A percentile compares a stretch with the other conserved stretches of the same genome.
phyloP scores from a whole-genome alignment of 345 rosid species.

The Litchi chinensis region DNA sequence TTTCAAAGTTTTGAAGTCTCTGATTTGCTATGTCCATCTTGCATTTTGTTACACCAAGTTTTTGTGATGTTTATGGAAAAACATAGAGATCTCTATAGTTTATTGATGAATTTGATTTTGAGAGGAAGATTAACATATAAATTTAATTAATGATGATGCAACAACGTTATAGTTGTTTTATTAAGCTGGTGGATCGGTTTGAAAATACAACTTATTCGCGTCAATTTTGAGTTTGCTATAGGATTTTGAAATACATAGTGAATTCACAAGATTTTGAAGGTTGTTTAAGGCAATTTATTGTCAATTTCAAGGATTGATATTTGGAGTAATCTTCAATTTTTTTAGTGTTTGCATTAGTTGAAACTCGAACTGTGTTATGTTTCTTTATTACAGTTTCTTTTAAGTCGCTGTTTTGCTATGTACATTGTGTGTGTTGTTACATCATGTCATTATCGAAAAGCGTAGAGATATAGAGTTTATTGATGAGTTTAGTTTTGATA shows the following conservation, averaged over 20 bases:
- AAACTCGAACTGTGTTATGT: not conserved
- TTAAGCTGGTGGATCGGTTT: too few relatives aligned
- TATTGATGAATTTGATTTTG: not conserved
- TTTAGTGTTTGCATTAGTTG: not conserved
- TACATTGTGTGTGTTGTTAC: not conserved
- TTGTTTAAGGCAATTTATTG: not conserved
- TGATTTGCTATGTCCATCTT: not conserved
- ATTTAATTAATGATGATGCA: not conserved
- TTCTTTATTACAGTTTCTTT: not conserved
- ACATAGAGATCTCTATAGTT: not conserved
- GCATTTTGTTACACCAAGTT: not conserved
- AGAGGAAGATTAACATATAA: not conserved
- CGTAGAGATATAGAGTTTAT: not conserved
- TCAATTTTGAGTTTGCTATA: not conserved
- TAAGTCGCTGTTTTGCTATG: not conserved
- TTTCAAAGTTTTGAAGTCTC: not conserved
- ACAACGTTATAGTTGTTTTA: too few relatives aligned
- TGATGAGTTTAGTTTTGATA: not conserved
- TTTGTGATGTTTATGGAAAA: not conserved
- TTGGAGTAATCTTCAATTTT: not conserved
- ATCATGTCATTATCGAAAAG: not conserved
- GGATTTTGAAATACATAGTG: not conserved
- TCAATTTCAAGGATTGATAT: too few relatives aligned
- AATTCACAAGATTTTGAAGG: not conserved
- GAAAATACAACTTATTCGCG: too few relatives aligned